Conservation (phyloP, 2,329 filamentous ascomycete species). For the Hortaea sp. region DNA sequence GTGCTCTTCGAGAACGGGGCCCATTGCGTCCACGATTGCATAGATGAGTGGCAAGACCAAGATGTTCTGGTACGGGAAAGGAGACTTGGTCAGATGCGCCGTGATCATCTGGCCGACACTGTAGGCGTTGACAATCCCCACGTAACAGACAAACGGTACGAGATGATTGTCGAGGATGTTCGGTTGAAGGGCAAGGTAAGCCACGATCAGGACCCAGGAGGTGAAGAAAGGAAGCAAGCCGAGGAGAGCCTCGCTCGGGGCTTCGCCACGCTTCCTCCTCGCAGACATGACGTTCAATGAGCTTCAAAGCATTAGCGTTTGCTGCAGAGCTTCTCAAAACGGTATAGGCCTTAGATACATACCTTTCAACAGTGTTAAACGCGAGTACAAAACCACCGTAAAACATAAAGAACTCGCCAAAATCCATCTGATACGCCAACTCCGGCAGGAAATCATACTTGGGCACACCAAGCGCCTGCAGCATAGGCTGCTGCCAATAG, state of each 20-base stretch:
- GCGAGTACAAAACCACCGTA: slow-evolving; percentile 74
- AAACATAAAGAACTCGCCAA: slow-evolving; percentile 86
- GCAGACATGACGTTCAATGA: slow-evolving; percentile 76
- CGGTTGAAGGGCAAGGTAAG: slow-evolving; percentile 78
- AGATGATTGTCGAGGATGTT: slow-evolving; percentile 72
- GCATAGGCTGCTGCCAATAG: slow-evolving; percentile 84
- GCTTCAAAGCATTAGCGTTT: slow-evolving; percentile 28
- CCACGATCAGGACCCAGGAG: slow-evolving; percentile 65
- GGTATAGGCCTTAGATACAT: slow-evolving; percentile 5
- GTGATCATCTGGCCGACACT: slow-evolving; percentile 93
- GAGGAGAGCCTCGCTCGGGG: slow-evolving; percentile 62
- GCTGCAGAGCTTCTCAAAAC: background rate
- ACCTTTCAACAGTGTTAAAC: slow-evolving; percentile 70
- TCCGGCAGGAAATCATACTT: slow-evolving; percentile 55
- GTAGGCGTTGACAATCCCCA: slow-evolving; percentile 86
- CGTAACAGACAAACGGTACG: slow-evolving; percentile 81
- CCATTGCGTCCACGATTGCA: slow-evolving; percentile 71
- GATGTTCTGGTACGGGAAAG: slow-evolving; percentile 86
- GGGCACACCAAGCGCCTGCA: slow-evolving; percentile 60
- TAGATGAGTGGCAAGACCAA: slow-evolving; percentile 66
- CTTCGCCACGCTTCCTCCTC: slow-evolving; percentile 63
- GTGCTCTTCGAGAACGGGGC: slow-evolving; percentile 50
- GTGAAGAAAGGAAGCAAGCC: slow-evolving; percentile 73
- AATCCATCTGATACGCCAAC: slow-evolving; percentile 66
- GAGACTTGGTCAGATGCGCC: slow-evolving; percentile 77